Conservation (phyloP, 148 eudicot genomes). For the Gaultheria prostrata region DNA sequence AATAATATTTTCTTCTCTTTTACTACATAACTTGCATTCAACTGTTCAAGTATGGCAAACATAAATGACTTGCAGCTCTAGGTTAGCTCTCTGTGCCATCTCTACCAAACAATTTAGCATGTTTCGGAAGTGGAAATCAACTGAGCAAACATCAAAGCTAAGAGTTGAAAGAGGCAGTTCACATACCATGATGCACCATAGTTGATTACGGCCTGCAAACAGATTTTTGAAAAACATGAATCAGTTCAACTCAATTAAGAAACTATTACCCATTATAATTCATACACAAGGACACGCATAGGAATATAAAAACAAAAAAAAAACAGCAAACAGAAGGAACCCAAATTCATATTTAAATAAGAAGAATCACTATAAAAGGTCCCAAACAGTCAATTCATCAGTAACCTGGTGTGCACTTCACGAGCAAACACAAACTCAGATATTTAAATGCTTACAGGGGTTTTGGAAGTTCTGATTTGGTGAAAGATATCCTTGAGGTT, state of each 20-base stretch:
- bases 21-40: neutral
- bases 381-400: slow-evolving; percentile 4
- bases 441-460: slow-evolving; percentile 41
- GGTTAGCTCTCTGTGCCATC: neutral
- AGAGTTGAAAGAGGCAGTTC: neutral
- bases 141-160: neutral
- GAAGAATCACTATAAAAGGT: neutral
- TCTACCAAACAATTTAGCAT: neutral
- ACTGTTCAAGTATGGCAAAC: neutral
- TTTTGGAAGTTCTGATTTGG: slow-evolving; percentile 60
- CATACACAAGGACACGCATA: neutral
- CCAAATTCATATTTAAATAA: neutral
- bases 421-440: neutral
- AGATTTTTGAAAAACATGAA: slow-evolving; percentile 17
- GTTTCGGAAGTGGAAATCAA: neutral
- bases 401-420: neutral
- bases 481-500: slow-evolving; percentile 49
- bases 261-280: neutral
- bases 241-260: slow-evolving; percentile 1
- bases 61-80: neutral
- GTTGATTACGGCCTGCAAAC: slow-evolving; percentile 76
- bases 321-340: neutral
- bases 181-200: slow-evolving; percentile 93
- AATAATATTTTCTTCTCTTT: neutral
- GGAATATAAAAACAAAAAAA: neutral